Evolutionary conservation across 306 rosid genomes (phyloP).

Genomic region (Crotalaria pallida): DNA sequence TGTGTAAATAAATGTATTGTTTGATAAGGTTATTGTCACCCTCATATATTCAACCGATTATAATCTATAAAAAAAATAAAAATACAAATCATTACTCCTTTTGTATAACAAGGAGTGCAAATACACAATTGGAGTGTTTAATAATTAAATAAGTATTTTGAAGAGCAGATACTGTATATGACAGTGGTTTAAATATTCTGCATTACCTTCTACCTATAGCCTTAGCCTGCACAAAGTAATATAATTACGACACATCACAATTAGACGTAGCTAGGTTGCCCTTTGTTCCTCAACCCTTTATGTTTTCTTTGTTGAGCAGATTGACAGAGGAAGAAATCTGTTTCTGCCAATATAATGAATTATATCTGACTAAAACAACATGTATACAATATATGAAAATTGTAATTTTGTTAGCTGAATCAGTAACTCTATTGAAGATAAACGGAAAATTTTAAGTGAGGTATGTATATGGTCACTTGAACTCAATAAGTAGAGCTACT

Average conservation of each 20-base stretch:
- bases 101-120: too few species aligned
- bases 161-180: neutral
- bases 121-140: too few species aligned
- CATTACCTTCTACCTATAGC: neutral
- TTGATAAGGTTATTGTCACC: too few species aligned
- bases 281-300: neutral
- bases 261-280: neutral
- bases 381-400: neutral
- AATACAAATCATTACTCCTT: too few species aligned
- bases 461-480: neutral
- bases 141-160: neutral
- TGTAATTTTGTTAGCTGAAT: neutral
- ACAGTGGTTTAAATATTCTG: neutral
- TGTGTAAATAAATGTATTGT: too few species aligned
- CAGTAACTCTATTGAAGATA: neutral
- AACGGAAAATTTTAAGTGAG: neutral
- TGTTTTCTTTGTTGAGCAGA: neutral
- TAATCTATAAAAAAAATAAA: too few species aligned
- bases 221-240: slow-evolving; percentile 15
- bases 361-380: neutral
- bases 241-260: neutral
- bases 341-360: too few species aligned
- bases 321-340: neutral
- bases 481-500: neutral
- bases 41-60: too few species aligned